These are phyloP conservation scores for Amphibolis antarctica DNA, from an alignment of 106 monocot species.

Conservation along the genomic window DNA sequence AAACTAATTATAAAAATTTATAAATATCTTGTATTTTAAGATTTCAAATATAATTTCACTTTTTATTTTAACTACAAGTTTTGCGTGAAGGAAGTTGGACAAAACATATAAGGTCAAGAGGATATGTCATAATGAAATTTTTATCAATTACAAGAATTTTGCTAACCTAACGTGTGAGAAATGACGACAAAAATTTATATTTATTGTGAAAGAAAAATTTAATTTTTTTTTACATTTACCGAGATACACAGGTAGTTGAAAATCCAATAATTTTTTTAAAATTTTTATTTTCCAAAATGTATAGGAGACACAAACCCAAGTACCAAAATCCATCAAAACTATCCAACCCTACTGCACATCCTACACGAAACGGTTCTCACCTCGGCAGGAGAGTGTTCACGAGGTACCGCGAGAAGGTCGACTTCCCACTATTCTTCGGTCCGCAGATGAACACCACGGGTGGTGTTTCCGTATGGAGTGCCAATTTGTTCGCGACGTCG, in stretches of 20 bases:
- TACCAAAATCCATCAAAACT: background rate
- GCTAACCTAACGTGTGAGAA: no score
- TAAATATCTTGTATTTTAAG: background rate
- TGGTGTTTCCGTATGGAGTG: constrained; percentile 14
- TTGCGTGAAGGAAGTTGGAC: background rate
- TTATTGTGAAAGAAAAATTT: no score
- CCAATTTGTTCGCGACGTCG: constrained; percentile 34
- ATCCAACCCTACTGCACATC: background rate
- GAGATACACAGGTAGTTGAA: no score
- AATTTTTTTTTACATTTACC: no score
- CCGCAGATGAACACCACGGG: constrained; percentile 54
- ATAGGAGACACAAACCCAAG: no score
- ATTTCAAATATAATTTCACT: no score
- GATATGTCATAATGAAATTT: no score
- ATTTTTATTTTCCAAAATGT: no score
- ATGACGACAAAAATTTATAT: background rate
- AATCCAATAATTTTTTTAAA: no score
- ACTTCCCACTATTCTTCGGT: constrained; percentile 89
- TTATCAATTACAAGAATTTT: no score
- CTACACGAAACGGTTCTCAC: constrained; percentile 9
- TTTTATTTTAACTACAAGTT: background rate
- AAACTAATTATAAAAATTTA: no score
- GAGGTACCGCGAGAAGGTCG: constrained; percentile 82
- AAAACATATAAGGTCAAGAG: no score
- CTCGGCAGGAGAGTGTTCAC: constrained; percentile 58